Percentiles rank a stretch among this genome's conserved stretches.
Conservation (phyloP, 176 grass and related monocot species). For the Triticum turgidum region DNA sequence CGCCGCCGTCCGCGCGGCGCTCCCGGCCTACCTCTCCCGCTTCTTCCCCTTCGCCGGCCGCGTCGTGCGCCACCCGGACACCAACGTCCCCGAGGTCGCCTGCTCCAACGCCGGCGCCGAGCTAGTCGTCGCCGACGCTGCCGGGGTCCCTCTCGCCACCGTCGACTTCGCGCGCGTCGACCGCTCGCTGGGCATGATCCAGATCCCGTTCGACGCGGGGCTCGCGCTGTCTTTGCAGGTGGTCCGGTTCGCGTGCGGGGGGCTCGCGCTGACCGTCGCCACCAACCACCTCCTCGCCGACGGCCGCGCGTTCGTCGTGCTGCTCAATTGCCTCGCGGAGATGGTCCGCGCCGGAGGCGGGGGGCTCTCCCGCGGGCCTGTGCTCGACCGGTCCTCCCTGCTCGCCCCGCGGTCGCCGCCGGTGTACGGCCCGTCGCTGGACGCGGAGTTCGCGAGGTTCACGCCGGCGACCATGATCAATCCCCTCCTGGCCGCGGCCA, state of each 20-base stretch:
- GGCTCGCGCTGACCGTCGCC: constrained; percentile 51
- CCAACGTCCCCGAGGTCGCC: constrained; percentile 31
- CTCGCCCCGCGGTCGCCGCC: constrained; percentile 43
- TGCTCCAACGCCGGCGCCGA: constrained; percentile 77
- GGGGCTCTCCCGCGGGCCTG: constrained; percentile 24
- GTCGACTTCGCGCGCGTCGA: constrained; percentile 51
- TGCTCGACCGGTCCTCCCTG: constrained; percentile 56
- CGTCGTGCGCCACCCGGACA: constrained; percentile 19
- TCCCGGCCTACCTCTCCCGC: constrained; percentile 52
- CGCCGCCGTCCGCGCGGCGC: constrained; percentile 18
- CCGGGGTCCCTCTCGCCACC: constrained; percentile 31
- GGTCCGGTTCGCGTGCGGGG: constrained; percentile 66
- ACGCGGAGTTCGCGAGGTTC: constrained; percentile 53
- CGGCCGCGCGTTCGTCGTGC: constrained; percentile 38
- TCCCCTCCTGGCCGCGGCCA: constrained; percentile 33
- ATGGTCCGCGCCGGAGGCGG: constrained; percentile 38
- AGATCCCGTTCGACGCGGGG: constrained; percentile 42
- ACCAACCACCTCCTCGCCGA: constrained; percentile 72
- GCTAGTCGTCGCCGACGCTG: constrained; percentile 63
- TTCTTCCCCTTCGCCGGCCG: constrained; percentile 58
- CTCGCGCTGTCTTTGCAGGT: constrained; percentile 65
- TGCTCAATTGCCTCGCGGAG: constrained; percentile 41
- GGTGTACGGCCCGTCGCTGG: constrained; percentile 38
- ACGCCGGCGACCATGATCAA: constrained; percentile 49
- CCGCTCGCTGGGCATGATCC: constrained; percentile 41